Base-by-base conservation (phyloP, 208 protist species). In the Crithidia acanthocephali region DNA sequence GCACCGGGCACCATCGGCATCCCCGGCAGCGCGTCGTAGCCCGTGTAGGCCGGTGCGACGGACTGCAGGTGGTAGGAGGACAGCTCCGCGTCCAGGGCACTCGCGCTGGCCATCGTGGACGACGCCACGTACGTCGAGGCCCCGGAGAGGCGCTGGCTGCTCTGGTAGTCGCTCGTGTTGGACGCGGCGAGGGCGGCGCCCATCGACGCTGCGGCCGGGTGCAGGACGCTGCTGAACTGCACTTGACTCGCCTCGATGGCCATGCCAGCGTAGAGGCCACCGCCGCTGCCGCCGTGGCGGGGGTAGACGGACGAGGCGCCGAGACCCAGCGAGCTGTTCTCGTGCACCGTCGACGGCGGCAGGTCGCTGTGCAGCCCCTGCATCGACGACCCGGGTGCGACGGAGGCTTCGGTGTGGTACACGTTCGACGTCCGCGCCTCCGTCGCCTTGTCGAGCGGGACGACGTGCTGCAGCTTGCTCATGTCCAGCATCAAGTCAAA, bases 401-500 rank as follows among this genome's bases (percentile, higher is more conserved):
- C 85, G 13, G 90, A 95, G 59, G 80, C 76, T 27, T 85, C 69
- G 37, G 82, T 79, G 83, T 96, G 91, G 80, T 96, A 96, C 32
- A 91, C 76, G 60, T 94, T 93, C 30, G 80, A 85, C 25, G 87
- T 80, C 48, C 86, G 88, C 22, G 87, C 84, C 13, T 88, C 88
- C 48, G 93, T 80, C 5, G 91, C 88, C 23, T 93, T 87, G 68
- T 88, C 85, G 61, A 94, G 88, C 25, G 88, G 68, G 40, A 96
- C 85, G 10, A 96, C 93, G 30, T 88, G 62, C 67, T 89, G 75
- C 47, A 99, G 85, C 71, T 93, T 91, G 20, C 88, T 79, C 74
- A 97, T 85, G 77, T 99, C 89, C 9, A 99, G 60, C 44, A 98
- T 90, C 9, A 99, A 80, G 51, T 99, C 98, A 70, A 99, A 99